A percentile compares a stretch with the other conserved stretches of the same genome.
These are phyloP conservation scores for Plectosphaerella sp. DNA, from an alignment of 2,329 filamentous ascomycete genomes.

Conservation along the genomic window DNA sequence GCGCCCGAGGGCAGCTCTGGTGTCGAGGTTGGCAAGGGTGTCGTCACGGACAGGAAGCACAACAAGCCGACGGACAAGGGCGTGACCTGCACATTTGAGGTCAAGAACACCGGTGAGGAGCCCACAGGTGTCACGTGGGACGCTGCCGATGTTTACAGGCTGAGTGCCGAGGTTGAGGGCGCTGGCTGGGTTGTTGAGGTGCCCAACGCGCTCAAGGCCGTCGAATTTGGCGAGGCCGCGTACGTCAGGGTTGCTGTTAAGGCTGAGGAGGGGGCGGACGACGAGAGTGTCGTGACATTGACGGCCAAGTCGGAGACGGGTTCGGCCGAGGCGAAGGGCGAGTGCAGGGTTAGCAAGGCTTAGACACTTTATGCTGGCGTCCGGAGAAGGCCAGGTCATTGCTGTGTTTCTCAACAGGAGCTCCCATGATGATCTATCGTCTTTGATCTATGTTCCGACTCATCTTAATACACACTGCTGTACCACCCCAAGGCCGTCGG, in stretches of 20 bases:
- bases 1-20: constrained; percentile 23
- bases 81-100: constrained; percentile 39
- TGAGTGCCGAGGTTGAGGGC: constrained; percentile 37
- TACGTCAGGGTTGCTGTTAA: constrained; percentile 36
- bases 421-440: too few relatives aligned
- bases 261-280: constrained; percentile 22
- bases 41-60: constrained; percentile 15
- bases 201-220: constrained; percentile 33
- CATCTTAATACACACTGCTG: not conserved
- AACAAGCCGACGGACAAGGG: constrained; percentile 24
- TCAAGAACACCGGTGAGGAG: constrained; percentile 38
- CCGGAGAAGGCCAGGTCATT: too few relatives aligned
- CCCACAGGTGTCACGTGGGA: not conserved
- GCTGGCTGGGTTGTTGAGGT: constrained; percentile 41
- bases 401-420: too few relatives aligned
- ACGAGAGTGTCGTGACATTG: constrained; percentile 33
- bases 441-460: not conserved
- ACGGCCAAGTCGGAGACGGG: constrained; percentile 42
- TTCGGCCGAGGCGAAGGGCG: constrained; percentile 17
- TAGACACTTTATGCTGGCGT: not conserved
- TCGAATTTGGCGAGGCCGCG: constrained; percentile 30
- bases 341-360: constrained; percentile 25
- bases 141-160: constrained; percentile 37
- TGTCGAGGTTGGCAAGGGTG: constrained; percentile 31
- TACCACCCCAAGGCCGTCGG: constrained; percentile 3